A percentile compares a stretch with the other conserved stretches of the same genome.
Conservation (phyloP, 2,329 filamentous ascomycete genomes). For the Sclerotiophoma versabilis region DNA sequence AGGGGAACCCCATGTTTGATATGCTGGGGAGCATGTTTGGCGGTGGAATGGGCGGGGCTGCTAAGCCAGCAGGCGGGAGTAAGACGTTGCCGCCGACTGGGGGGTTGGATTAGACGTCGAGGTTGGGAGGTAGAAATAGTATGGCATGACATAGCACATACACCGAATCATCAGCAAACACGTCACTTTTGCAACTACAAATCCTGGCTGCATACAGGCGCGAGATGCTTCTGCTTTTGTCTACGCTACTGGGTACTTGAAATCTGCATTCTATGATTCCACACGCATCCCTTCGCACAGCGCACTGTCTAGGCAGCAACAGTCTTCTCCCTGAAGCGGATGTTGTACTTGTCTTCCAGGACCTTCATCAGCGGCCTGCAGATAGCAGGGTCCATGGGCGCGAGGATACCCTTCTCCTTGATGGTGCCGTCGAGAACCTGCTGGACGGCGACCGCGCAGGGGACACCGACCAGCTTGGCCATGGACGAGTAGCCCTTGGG, state of each 20-base stretch:
- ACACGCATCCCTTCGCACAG: neutral
- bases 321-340: conserved; percentile 75
- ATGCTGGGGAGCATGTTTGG: conserved; percentile 98
- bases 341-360: conserved; percentile 78
- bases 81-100: conserved; percentile 38
- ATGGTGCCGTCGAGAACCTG: conserved; percentile 79
- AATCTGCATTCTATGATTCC: conserved; percentile 13
- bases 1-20: conserved; percentile 92
- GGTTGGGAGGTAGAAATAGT: neutral
- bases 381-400: conserved; percentile 76
- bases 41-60: conserved; percentile 65
- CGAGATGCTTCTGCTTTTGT: conserved; percentile 29
- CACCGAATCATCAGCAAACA: neutral
- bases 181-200: neutral
- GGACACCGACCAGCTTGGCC: conserved; percentile 81
- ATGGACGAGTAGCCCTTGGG: conserved; percentile 82
- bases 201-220: neutral
- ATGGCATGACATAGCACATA: neutral
- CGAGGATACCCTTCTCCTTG: conserved; percentile 75
- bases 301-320: conserved; percentile 32
- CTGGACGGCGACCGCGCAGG: conserved; percentile 76
- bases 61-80: conserved; percentile 54
- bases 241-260: conserved; percentile 20
- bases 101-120: conserved; percentile 39
- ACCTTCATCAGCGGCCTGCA: conserved; percentile 78